Percentiles rank a stretch among this genome's conserved stretches.
Evolutionary conservation across 2,329 filamentous ascomycete genomes (phyloP).

Genomic region (Fusarium piperis): DNA sequence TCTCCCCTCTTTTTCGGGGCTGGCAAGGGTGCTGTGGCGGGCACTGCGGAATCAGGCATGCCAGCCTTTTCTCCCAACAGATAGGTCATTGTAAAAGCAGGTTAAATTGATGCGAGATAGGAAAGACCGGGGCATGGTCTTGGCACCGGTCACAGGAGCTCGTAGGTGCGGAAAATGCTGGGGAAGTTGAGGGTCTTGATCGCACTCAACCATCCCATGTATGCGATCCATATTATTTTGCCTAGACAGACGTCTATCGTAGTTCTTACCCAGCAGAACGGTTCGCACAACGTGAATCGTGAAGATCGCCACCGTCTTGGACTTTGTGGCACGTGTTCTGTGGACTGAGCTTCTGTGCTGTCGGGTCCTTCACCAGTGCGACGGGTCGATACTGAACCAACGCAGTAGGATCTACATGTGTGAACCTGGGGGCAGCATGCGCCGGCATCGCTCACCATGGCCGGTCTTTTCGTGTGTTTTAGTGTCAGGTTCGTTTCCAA

Average conservation of each 20-base stretch:
- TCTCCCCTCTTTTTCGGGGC: not conserved
- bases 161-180: constrained; percentile 9
- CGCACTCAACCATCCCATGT: constrained; percentile 2
- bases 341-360: constrained; percentile 27
- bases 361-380: constrained; percentile 17
- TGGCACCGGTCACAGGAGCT: constrained; percentile 4
- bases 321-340: constrained; percentile 27
- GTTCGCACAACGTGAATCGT: constrained; percentile 27
- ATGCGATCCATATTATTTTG: constrained; percentile 16
- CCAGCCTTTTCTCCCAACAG: not conserved
- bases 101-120: constrained; percentile 14
- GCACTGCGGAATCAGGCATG: constrained; percentile 19
- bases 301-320: constrained; percentile 30
- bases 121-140: constrained; percentile 14
- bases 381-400: constrained; percentile 26
- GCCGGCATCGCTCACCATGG: constrained; percentile 8
- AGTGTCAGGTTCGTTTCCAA: constrained; percentile 23
- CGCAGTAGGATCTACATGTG: constrained; percentile 32
- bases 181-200: constrained; percentile 19
- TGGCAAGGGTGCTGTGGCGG: constrained; percentile 5
- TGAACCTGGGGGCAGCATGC: constrained; percentile 10
- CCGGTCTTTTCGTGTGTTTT: constrained; percentile 19
- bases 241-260: constrained; percentile 8
- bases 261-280: constrained; percentile 22
- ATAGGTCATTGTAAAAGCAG: not conserved